Conservation (phyloP, 176 grass and related monocot genomes). For the Carex pumila region DNA sequence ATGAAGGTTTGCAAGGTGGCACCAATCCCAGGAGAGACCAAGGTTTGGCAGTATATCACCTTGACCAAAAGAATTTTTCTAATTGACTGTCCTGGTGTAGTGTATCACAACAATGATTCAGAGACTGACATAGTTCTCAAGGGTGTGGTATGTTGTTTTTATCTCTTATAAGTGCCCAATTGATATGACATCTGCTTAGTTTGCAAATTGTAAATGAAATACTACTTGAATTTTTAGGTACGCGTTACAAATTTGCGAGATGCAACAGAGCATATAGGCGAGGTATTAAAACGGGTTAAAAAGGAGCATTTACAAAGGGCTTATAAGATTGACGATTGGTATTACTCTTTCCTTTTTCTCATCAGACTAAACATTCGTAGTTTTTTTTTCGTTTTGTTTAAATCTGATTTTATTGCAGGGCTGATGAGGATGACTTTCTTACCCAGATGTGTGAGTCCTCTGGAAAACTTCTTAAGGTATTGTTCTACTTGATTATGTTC, state of each 20-base stretch:
- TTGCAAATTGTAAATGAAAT: neutral
- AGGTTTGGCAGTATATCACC: constrained; percentile 99
- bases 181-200: neutral
- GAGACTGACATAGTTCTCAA: constrained; percentile 99
- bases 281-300: constrained; percentile 88
- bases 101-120: constrained; percentile 92
- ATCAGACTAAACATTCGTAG: neutral
- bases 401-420: constrained; percentile 39
- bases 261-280: constrained; percentile 92
- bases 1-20: constrained; percentile 92
- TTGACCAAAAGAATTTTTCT: constrained; percentile 92
- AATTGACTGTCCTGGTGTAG: constrained; percentile 94
- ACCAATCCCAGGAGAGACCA: constrained; percentile 93
- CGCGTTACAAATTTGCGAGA: constrained; percentile 94
- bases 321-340: constrained; percentile 93
- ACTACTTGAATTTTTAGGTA: constrained; percentile 34
- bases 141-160: constrained; percentile 77
- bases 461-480: constrained; percentile 93
- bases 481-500: neutral
- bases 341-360: constrained; percentile 1
- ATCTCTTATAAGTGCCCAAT: neutral
- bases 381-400: neutral
- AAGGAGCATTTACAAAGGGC: constrained; percentile 90
- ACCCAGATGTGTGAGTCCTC: constrained; percentile 60
- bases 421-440: constrained; percentile 83